Evolutionary conservation across 2,329 filamentous ascomycete genomes (phyloP), one percentile per base, ranked within the genome.

Genomic region (Harringtonia lauricola): DNA sequence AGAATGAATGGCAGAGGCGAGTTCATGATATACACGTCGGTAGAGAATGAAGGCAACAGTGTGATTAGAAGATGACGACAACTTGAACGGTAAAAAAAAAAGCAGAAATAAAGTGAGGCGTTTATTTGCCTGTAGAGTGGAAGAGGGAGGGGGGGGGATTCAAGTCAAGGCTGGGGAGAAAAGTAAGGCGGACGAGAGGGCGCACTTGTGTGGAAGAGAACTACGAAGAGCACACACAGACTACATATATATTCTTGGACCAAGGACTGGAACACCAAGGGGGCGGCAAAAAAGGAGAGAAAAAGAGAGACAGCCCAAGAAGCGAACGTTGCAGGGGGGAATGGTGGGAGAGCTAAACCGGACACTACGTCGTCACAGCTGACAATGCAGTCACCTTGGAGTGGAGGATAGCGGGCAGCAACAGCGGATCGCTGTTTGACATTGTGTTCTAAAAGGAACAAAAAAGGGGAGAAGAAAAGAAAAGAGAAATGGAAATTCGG

Each of bases 101-200:
- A 26, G 24, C 24, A 26, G 10, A 10, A 6, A 10, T 6, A 26
- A 26, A 26, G 24, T 26, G 10, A 26, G 68, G 62, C 49, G 19
- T 72, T 64, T 72, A 76, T 76, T 58, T 47, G 24, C 24, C 61
- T 57, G 51, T 49, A n/a, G 39, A 42, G 49, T 15, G 28, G 21
- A 24, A 36, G 19, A 8, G 8, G 31, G 14, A 43, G 17, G 22
- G 21, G 22, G 38, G 36, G n/a, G n/a, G n/a, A n/a, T n/a, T n/a
- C n/a, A n/a, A n/a, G 17, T 29, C 30, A 39, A 39, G n/a, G n/a
- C 24, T 10, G 24, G 24, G 24, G 24, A 26, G 7, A 26, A 26
- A 26, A 26, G 31, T 7, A 34, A 34, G 31, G 31, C 14, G 17
- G 15, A 34, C 7, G 13, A 34, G 15, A 34, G 7, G 31, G 17